Percentiles rank a stretch among this genome's conserved stretches.
Conservation (phyloP, 2,329 filamentous ascomycete genomes). For the Arthroderma sp. region DNA sequence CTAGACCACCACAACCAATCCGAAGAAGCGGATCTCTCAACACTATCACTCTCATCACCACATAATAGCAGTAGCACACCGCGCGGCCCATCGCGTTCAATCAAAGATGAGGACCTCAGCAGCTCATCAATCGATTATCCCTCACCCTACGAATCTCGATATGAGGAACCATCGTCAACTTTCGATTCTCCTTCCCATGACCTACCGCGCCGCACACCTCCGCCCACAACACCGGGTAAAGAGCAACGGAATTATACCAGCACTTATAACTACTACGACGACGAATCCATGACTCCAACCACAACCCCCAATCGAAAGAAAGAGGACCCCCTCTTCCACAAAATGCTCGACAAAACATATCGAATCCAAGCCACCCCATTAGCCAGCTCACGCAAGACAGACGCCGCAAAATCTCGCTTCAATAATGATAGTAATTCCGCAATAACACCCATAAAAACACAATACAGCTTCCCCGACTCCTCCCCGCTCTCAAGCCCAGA, state of each 20-base stretch:
- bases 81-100: constrained; percentile 17
- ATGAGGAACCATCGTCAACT: constrained; percentile 28
- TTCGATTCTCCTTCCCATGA: constrained; percentile 19
- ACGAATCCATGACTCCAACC: constrained; percentile 39
- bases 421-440: constrained; percentile 9
- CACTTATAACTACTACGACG: constrained; percentile 50
- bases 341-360: constrained; percentile 90
- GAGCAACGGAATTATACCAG: constrained; percentile 12
- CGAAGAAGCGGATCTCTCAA: constrained; percentile 35
- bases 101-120: background rate
- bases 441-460: constrained; percentile 16
- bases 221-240: constrained; percentile 25
- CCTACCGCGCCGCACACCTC: constrained; percentile 14
- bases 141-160: constrained; percentile 66
- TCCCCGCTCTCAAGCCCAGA: constrained; percentile 62
- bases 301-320: constrained; percentile 37
- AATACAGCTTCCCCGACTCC: constrained; percentile 28
- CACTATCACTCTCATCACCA: constrained; percentile 29
- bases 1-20: constrained; percentile 17
- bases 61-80: constrained; percentile 31
- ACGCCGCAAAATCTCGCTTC: constrained; percentile 7
- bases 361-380: constrained; percentile 85
- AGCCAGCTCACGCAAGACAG: constrained; percentile 15
- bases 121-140: constrained; percentile 40
- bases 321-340: constrained; percentile 68